Evolutionary conservation across 345 rosid species (phyloP), one percentile per base, ranked within the genome.

Genomic region (Syzygium aromaticum): DNA sequence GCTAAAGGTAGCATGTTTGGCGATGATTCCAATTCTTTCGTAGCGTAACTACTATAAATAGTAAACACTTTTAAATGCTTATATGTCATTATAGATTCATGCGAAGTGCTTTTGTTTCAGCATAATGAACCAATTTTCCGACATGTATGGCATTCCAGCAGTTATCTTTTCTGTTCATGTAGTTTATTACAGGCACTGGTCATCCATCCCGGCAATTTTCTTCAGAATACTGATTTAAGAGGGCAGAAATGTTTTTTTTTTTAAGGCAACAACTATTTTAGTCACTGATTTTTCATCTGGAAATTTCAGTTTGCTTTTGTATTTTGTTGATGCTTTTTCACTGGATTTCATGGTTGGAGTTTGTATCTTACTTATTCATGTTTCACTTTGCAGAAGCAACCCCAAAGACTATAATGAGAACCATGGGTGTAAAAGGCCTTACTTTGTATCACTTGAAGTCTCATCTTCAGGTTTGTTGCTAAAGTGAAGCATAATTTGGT

Each of bases 351-450:
- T 86, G 23, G 63, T 51, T 64, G 5, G 43, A 11, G 33, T 85
- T 43, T 38, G 77, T 85, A 52, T 23, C 54, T 57, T n/a, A 43
- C 38, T 40, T 54, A 84, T 15, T 46, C 38, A 40, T 86, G 54
- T 78, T 84, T 86, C 52, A 63, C 57, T 87, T 89, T 86, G 89
- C 95, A 95, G 98, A 95, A 92, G 99, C 99, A 84, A 96, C 99
- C 8, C 99, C 99, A 1, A 96, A 96, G 92, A 95, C 96, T 86
- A 95, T 96, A 64, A 87, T 96, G 99, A 93, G 98, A 89, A 95
- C 97, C 4, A 96, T 96, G 99, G 96, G 96, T 59, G 99, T 96
- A 85, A 96, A 96, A 88, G 98, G 99, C 85, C 96, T 96, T 30
- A 96, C 99, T 21, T 95, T 96, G n/a, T 96, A 95, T 91, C 99